A percentile compares a stretch with the other conserved stretches of the same genome.
Conservation (phyloP, 139 green algal genomes). For the Desmodesmus armatus region DNA sequence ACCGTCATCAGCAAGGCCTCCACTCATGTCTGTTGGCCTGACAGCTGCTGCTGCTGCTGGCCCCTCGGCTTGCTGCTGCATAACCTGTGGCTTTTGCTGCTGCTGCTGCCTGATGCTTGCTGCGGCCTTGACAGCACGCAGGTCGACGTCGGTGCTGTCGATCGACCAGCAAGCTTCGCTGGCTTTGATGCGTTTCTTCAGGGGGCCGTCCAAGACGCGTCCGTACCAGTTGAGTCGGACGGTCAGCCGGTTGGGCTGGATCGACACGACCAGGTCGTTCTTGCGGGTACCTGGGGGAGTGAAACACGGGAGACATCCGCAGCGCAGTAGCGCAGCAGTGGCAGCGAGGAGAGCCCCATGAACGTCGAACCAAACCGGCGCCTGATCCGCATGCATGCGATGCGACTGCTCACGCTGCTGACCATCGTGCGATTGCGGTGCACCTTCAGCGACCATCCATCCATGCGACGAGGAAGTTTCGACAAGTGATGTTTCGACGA, state of each 20-base stretch:
- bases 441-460: not conserved
- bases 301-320: not conserved
- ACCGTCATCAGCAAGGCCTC: not conserved
- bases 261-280: conserved; percentile 44
- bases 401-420: not conserved
- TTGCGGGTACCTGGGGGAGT: conserved; percentile 45
- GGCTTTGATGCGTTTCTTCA: conserved; percentile 54
- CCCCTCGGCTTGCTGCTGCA: not conserved
- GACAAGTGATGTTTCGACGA: not conserved
- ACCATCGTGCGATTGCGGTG: not conserved
- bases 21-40: no score
- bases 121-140: conserved; percentile 8
- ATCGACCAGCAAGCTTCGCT: conserved; percentile 70
- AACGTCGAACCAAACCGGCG: not conserved
- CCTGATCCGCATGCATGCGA: not conserved
- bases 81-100: not conserved
- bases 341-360: not conserved
- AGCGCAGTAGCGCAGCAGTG: not conserved
- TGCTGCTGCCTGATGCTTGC: no score
- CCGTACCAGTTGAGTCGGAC: conserved; percentile 73
- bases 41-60: not conserved
- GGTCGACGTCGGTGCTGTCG: conserved; percentile 37
- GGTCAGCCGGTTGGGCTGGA: conserved; percentile 45
- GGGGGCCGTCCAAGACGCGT: conserved; percentile 67
- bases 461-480: not conserved